A percentile compares a stretch with the other conserved stretches of the same genome.
These are phyloP conservation scores for Lycium barbarum DNA, from an alignment of 257 asterid genomes.

Conservation along the genomic window DNA sequence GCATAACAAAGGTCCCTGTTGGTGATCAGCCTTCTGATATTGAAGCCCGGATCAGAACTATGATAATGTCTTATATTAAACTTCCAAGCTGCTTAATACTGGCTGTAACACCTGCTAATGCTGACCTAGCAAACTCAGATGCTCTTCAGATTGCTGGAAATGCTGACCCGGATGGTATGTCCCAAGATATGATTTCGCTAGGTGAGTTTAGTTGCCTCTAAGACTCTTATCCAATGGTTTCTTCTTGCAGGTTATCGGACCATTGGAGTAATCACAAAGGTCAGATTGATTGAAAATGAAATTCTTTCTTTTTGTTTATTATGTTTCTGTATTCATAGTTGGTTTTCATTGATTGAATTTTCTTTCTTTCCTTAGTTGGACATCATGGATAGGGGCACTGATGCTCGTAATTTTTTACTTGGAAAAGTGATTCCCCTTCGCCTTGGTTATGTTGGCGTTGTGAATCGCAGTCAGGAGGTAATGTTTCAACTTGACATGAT, in stretches of 20 bases:
- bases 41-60: conserved; percentile 90
- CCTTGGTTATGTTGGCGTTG: conserved; percentile 96
- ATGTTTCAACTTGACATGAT: conserved; percentile 3
- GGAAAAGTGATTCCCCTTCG: conserved; percentile 97
- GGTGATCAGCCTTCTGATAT: conserved; percentile 99
- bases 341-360: not conserved
- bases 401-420: conserved; percentile 90
- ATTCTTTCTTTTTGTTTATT: conserved; percentile 1
- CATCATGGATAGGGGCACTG: conserved; percentile 98
- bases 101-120: conserved; percentile 96
- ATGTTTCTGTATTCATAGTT: not conserved
- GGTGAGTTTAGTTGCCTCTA: conserved; percentile 9
- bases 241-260: conserved; percentile 83
- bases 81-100: conserved; percentile 75
- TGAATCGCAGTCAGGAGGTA: conserved; percentile 99
- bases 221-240: conserved; percentile 23
- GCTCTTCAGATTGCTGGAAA: conserved; percentile 97
- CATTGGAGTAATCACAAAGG: conserved; percentile 97
- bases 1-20: conserved; percentile 91
- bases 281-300: conserved; percentile 28
- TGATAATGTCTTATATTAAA: conserved; percentile 87
- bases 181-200: not conserved
- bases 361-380: conserved; percentile 74
- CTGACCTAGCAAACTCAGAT: conserved; percentile 95
- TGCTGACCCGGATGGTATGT: conserved; percentile 93